Evolutionary conservation across 2,329 filamentous ascomycete species (phyloP).

Genomic region (Diaporthe nobilis): DNA sequence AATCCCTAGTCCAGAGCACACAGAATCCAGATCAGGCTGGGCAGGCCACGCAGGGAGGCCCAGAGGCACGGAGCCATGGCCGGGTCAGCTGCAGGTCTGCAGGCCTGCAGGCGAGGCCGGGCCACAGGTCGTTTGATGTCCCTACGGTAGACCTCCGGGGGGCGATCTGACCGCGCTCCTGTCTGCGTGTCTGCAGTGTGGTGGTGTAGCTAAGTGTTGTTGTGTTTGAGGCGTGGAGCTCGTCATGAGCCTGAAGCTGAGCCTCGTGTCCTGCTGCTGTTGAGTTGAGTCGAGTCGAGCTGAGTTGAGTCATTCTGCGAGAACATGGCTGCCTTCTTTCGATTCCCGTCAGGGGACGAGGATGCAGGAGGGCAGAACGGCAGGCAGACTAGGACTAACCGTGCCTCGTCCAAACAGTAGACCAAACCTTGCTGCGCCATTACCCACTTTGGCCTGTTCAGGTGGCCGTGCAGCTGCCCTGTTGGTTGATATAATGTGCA

Average conservation of each 20-base stretch:
- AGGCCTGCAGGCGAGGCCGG: neutral
- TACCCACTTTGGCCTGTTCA: neutral
- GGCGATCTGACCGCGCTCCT: neutral
- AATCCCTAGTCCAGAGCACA: neutral
- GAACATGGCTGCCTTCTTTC: neutral
- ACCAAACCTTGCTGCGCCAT: slow-evolving; percentile 12
- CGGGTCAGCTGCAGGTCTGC: slow-evolving; percentile 2
- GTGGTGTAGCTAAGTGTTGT: too few relatives aligned
- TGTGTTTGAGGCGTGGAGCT: slow-evolving; percentile 15
- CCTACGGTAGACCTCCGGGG: neutral
- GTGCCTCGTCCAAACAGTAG: slow-evolving; percentile 29
- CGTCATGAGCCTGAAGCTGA: slow-evolving; percentile 12
- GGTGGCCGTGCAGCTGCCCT: neutral
- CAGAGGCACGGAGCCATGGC: neutral
- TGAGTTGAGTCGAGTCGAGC: neutral
- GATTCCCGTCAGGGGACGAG: neutral
- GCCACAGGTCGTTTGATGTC: neutral
- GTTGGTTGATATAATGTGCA: neutral
- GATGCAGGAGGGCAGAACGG: neutral
- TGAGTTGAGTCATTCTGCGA: neutral
- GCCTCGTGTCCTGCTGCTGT: neutral
- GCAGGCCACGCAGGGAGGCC: neutral
- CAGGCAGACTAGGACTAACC: neutral
- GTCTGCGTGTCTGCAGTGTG: neutral
- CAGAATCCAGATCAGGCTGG: neutral